phyloP scores from a whole-genome alignment of 164 flowering plant genomes.

The Warburgia ugandensis region DNA sequence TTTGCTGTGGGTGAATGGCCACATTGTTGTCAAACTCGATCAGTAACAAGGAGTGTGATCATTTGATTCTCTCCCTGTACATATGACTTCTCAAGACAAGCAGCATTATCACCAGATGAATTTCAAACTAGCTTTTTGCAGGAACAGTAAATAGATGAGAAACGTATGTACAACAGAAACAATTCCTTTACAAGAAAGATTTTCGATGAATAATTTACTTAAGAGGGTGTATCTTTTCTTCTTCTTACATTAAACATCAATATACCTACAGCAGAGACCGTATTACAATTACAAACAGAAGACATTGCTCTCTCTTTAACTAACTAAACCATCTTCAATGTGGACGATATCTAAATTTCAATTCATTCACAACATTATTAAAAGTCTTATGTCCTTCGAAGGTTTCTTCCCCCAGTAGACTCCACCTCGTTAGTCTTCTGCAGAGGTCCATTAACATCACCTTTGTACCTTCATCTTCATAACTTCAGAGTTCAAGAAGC shows the following conservation, averaged over 20 bases:
- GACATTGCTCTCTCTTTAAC: background rate
- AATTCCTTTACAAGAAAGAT: background rate
- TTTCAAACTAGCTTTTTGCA: no score
- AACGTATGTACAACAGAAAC: no score
- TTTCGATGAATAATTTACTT: background rate
- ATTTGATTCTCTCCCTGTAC: no score
- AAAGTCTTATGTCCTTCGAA: conserved; percentile 26
- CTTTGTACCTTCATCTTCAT: conserved; percentile 15
- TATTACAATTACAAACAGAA: no score
- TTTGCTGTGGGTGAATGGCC: no score
- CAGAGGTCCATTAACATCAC: conserved; percentile 31
- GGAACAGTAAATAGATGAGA: no score
- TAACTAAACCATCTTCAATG: background rate
- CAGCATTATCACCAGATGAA: no score
- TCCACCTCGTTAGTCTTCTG: conserved; percentile 45
- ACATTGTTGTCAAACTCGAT: no score
- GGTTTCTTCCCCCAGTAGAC: conserved; percentile 33
- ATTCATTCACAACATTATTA: conserved; percentile 21
- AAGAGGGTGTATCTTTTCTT: background rate
- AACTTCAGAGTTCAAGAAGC: conserved; percentile 22
- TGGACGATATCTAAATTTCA: conserved; percentile 8
- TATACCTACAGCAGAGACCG: background rate
- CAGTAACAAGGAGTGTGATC: no score
- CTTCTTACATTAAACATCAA: background rate
- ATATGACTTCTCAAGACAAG: no score